phyloP scores from a whole-genome alignment of 2,329 filamentous ascomycete species.

The Coniochaeta prunicola region DNA sequence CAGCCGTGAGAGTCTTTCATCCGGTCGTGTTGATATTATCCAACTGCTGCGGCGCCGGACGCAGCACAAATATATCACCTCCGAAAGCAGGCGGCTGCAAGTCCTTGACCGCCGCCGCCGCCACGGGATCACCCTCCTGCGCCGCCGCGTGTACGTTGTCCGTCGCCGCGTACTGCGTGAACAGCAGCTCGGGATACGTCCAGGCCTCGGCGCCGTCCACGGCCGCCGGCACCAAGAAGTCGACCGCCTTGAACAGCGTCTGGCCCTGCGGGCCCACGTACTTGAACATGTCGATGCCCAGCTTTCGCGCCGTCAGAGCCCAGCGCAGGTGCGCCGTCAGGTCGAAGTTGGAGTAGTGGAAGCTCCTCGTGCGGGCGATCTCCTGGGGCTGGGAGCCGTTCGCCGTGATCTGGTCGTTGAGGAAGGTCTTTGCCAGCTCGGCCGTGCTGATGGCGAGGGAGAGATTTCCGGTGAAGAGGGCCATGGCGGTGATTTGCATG shows the following conservation, averaged over 20 bases:
- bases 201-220: not conserved
- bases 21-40: not conserved
- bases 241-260: not conserved
- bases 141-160: not conserved
- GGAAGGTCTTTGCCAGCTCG: not conserved
- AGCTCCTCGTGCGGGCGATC: not conserved
- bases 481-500: not conserved
- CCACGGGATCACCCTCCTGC: not conserved
- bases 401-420: not conserved
- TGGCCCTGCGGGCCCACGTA: not conserved
- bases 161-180: not conserved
- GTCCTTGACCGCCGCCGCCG: not conserved
- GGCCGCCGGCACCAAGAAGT: not conserved
- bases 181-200: not conserved
- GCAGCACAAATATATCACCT: not conserved
- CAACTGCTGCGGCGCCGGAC: not conserved
- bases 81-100: not conserved
- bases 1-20: not conserved
- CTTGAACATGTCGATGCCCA: not conserved
- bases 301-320: not conserved
- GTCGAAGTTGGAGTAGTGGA: conserved; percentile 1
- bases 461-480: not conserved
- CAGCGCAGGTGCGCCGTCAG: not conserved
- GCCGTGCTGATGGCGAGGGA: not conserved
- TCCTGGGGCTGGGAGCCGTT: not conserved